Evolutionary conservation across 306 rosid species (phyloP).

Genomic region (Sicyos edulis): DNA sequence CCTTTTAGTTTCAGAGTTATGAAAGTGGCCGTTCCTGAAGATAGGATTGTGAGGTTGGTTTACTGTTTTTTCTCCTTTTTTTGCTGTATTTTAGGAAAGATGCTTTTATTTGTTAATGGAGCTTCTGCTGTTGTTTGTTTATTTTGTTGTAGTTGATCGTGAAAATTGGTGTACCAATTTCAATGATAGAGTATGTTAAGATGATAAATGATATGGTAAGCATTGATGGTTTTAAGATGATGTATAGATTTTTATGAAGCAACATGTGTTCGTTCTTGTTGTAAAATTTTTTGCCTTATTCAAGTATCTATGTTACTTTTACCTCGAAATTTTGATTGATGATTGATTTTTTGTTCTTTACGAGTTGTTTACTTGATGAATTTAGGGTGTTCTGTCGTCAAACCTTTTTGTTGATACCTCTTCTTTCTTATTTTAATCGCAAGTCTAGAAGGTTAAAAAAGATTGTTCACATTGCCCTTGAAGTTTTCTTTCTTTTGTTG

Average conservation of each 20-base stretch:
- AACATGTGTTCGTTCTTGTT: neutral
- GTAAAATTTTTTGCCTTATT: neutral
- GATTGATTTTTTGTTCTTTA: neutral
- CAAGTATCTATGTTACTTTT: constrained; percentile 8
- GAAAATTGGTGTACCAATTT: neutral
- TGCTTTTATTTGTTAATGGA: constrained; percentile 1
- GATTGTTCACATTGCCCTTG: constrained; percentile 11
- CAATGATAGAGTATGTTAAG: constrained; percentile 7
- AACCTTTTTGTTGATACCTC: neutral
- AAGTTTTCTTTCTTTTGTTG: constrained; percentile 15
- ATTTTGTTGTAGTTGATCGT: neutral
- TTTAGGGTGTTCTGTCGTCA: neutral
- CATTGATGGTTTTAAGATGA: neutral
- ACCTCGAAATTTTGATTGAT: neutral
- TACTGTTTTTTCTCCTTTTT: neutral
- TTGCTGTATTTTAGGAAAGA: neutral
- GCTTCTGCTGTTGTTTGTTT: neutral
- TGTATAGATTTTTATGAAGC: constrained; percentile 7
- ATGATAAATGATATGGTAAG: neutral
- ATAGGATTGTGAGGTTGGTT: constrained; percentile 9
- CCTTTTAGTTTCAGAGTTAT: constrained; percentile 10
- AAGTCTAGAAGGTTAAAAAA: neutral
- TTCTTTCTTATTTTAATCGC: neutral
- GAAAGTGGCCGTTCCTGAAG: constrained; percentile 13
- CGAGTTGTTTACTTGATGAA: neutral